A percentile compares a stretch with the other conserved stretches of the same genome.
These are phyloP conservation scores for Narthecium ossifragum DNA, from an alignment of 106 monocot genomes.

Conservation along the genomic window DNA sequence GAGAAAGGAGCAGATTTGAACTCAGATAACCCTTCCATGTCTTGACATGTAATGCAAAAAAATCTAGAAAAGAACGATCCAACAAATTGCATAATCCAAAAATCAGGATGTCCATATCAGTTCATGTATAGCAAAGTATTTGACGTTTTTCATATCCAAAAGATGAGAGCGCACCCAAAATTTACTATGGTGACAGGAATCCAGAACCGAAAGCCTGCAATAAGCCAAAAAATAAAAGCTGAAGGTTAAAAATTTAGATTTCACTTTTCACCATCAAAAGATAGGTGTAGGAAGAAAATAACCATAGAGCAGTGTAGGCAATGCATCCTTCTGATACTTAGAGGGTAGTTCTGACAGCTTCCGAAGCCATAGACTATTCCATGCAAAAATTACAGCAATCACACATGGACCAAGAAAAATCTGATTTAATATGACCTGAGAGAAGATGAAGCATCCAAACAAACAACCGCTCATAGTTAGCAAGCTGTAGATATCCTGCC, in stretches of 20 bases:
- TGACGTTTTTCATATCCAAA: too few relatives aligned
- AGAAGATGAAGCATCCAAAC: constrained; percentile 2
- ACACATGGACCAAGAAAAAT: constrained; percentile 95
- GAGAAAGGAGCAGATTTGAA: background rate
- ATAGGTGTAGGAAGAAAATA: background rate
- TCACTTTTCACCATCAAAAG: constrained; percentile 2
- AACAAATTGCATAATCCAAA: too few relatives aligned
- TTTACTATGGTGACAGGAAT: constrained; percentile 83
- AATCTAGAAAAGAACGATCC: background rate
- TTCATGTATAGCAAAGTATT: too few relatives aligned
- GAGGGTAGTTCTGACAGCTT: constrained; percentile 63
- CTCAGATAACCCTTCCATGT: background rate
- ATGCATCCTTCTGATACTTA: constrained; percentile 86
- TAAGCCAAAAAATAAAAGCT: constrained; percentile 10
- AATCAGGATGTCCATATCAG: too few relatives aligned
- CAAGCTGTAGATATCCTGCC: background rate
- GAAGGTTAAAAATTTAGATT: constrained; percentile 1
- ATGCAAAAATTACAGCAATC: constrained; percentile 95
- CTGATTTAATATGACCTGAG: constrained; percentile 87
- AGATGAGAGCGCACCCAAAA: constrained; percentile 44
- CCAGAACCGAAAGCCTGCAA: constrained; percentile 94
- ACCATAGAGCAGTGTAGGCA: constrained; percentile 91
- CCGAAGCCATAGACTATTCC: constrained; percentile 85
- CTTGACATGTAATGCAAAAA: background rate
- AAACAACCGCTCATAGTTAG: background rate